Conservation (phyloP, 2,329 filamentous ascomycete species). For the Trichoderma brevicompactum region DNA sequence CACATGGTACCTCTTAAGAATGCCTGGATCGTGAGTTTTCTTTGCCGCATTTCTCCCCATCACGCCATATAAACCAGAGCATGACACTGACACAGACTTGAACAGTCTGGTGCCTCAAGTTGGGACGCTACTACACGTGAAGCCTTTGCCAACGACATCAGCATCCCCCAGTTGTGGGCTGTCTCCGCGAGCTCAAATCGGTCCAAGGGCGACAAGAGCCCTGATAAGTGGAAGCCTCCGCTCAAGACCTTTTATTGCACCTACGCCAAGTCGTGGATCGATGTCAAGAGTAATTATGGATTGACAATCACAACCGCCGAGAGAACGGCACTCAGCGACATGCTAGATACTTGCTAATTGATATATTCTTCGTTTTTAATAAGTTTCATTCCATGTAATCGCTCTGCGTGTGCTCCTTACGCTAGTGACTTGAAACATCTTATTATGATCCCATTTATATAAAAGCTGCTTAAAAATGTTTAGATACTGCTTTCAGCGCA, state of each 20-base stretch:
- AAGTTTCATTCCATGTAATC: neutral
- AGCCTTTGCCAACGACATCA: slow-evolving; percentile 77
- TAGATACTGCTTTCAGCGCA: too few species aligned
- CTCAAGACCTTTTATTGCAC: slow-evolving; percentile 73
- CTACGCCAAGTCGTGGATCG: slow-evolving; percentile 76
- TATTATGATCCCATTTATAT: too few species aligned
- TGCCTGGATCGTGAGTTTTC: slow-evolving; percentile 68
- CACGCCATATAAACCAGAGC: neutral
- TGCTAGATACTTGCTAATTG: slow-evolving; percentile 41
- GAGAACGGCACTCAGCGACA: slow-evolving; percentile 65
- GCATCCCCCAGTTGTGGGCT: slow-evolving; percentile 75
- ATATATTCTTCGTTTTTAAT: neutral
- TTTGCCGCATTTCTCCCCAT: neutral
- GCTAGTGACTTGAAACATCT: too few species aligned
- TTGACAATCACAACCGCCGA: slow-evolving; percentile 73
- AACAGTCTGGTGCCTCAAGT: slow-evolving; percentile 67
- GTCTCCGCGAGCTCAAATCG: slow-evolving; percentile 80
- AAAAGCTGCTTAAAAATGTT: too few species aligned
- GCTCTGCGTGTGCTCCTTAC: neutral
- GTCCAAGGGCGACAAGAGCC: slow-evolving; percentile 72
- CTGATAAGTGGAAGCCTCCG: slow-evolving; percentile 77
- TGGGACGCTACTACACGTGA: slow-evolving; percentile 73
- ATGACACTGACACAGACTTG: neutral
- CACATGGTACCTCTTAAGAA: slow-evolving; percentile 82
- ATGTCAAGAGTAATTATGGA: slow-evolving; percentile 74